Base-by-base conservation (phyloP, 139 green algal genomes). In the Edaphochlamys debaryana region DNA sequence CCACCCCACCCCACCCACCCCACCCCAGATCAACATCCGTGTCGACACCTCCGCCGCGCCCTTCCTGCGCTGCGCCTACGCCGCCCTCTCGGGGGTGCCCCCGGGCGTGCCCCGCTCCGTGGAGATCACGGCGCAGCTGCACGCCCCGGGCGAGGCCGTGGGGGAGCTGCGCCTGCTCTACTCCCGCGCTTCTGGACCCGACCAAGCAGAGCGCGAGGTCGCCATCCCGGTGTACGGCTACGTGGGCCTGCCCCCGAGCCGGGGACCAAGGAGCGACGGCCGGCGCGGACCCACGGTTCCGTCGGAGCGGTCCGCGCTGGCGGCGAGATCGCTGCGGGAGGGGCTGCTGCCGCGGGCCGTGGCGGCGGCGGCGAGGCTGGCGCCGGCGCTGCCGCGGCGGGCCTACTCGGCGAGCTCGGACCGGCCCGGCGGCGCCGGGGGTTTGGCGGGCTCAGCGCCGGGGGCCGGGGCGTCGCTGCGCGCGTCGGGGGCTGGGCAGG, bases 211-310 rank as follows among this genome's bases (percentile, higher is more conserved):
- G 66, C 25, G 29, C 20, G 37, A 62, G 64, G 29, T 75, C 37
- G 78, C 69, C 22, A 66, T 84, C 64, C 78, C 78, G 17, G 66
- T 84, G 48, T 84, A 84, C 78, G 78, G 58, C 15, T 67, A 69
- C 62, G 78, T 84, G 67, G 64, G 64, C 1, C 34, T 69, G 34
- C 64, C 64, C 9, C 62, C 37, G 2, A n/a, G 42, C 20, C 42
- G 3, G 30, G 77, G 37, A 22, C 15, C 4, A 0, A 19, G 4
- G 30, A 50, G 8, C 11, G 6, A 6, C 15, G 62, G 17, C 13
- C 77, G 77, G 6, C 74, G n/a, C 36, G n/a, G 19, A 50, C 66
- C 78, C 23, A 34, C 25, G 11, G 32, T 48, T 29, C 2, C 36
- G 3, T 56, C 50, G 19, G 78, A 84, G 45, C 78, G 78, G 20